These are phyloP conservation scores for Epichloe coenophiala DNA, from an alignment of 2,329 filamentous ascomycete species.

Conservation along the genomic window DNA sequence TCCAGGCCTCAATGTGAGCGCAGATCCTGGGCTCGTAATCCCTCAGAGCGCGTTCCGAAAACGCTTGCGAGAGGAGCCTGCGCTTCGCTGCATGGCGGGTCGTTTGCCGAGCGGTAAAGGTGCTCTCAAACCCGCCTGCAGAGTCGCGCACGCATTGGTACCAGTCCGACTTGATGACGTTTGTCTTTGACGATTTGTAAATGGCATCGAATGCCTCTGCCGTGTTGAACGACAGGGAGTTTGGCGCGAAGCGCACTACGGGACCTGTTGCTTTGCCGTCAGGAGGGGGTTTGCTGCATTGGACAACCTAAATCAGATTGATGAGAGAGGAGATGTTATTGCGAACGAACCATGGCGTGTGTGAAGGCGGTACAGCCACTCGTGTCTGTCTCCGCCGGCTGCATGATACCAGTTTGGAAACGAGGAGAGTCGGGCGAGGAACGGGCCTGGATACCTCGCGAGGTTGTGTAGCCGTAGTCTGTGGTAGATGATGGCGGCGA, in stretches of 20 bases:
- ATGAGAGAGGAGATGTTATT: background rate
- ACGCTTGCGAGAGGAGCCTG: conserved; percentile 1
- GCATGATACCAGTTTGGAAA: conserved; percentile 7
- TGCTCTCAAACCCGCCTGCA: conserved; percentile 1
- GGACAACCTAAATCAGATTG: no score
- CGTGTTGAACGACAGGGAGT: conserved; percentile 11
- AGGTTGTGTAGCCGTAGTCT: background rate
- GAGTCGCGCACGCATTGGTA: conserved; percentile 10
- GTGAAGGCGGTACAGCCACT: conserved; percentile 10
- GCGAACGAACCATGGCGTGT: conserved; percentile 8
- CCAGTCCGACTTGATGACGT: conserved; percentile 11
- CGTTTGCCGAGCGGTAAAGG: conserved; percentile 10
- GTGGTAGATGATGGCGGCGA: background rate
- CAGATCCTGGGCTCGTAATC: conserved; percentile 4
- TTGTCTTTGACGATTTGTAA: conserved; percentile 9
- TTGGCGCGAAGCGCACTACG: conserved; percentile 8
- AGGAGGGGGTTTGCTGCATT: background rate
- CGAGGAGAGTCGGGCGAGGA: background rate
- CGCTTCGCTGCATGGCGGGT: conserved; percentile 5
- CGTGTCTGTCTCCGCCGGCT: conserved; percentile 8
- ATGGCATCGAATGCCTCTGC: conserved; percentile 8
- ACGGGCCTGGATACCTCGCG: background rate
- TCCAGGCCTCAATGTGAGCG: conserved; percentile 9
- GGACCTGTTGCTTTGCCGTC: conserved; percentile 5
- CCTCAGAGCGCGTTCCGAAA: conserved; percentile 2